Evolutionary conservation across 2,329 filamentous ascomycete species (phyloP), one percentile per base, ranked within the genome.

Genomic region (Cladosporium sp.): DNA sequence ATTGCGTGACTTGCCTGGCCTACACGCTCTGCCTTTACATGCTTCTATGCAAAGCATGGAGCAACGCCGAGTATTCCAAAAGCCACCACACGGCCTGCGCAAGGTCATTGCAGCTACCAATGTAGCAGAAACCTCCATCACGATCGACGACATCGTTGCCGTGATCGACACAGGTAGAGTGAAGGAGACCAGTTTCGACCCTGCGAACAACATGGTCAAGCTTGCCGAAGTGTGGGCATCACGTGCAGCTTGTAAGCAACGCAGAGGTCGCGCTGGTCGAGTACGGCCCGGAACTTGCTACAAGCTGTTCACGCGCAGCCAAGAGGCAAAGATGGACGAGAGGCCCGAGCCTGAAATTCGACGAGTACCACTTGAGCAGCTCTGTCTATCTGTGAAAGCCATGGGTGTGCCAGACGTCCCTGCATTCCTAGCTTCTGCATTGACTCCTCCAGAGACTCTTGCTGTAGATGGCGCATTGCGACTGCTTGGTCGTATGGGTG

Each of bases 111-210:
- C 93, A 6, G 90, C 94, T 1, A 99, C 94, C 45, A 99, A 99
- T 68, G 93, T 99, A 2, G 94, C 94, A 1, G 94, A 99, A 73
- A 99, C 94, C 0, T 97, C 94, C 2, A 97, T 99, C 72, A 99
- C 94, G 0, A 99, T 99, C 61, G 92, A 97, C 70, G 94, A 99
- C 70, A 90, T 99, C 55, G 89, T 97, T 2, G 93, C 90, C 2
- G 94, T 99, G 47, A 93, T 99, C 63, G 94, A 99, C 72, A 94
- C 89, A 11, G 94, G 94, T 28, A 87, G 91, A 55, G 94, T 99
- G 60, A 99, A 99, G 71, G 93, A 99, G 74, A 99, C 92, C 0
- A 93, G 90, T 70, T 97, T 92, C 67, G 94, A 97, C 71, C 85
- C 91, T 0, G 84, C 88, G 63, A 96, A 88, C 71, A 96, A 96